Percentiles rank a stretch among this genome's conserved stretches.
These are phyloP conservation scores for Colletotrichum zoysiae DNA, from an alignment of 2,329 filamentous ascomycete species.

Conservation along the genomic window DNA sequence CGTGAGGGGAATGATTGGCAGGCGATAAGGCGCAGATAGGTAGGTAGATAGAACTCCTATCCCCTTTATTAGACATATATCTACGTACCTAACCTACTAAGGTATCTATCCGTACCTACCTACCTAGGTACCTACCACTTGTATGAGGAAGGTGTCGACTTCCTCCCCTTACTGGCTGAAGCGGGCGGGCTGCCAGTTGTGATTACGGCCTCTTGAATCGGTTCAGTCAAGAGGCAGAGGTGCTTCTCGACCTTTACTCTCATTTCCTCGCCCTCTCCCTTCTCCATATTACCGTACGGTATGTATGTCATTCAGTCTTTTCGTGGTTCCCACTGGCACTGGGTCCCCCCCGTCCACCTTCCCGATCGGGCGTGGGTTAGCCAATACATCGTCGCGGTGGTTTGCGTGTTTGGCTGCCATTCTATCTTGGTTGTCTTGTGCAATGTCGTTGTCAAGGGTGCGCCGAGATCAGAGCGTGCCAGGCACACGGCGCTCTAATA, in stretches of 20 bases:
- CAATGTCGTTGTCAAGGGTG: slow-evolving; percentile 2
- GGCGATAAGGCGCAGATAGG: slow-evolving; percentile 35
- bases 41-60: too few species aligned
- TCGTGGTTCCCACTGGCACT: slow-evolving; percentile 26
- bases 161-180: slow-evolving; percentile 5
- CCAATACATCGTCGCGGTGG: slow-evolving; percentile 10
- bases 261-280: slow-evolving; percentile 10
- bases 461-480: slow-evolving; percentile 38
- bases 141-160: background rate
- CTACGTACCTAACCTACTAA: too few species aligned
- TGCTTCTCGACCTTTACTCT: slow-evolving; percentile 4
- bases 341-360: slow-evolving; percentile 37
- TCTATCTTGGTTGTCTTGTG: background rate
- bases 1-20: slow-evolving; percentile 41
- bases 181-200: background rate
- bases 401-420: background rate
- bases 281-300: background rate
- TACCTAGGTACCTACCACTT: too few species aligned
- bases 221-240: background rate
- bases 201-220: slow-evolving; percentile 2
- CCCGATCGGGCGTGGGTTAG: slow-evolving; percentile 30
- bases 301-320: background rate
- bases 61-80: too few species aligned
- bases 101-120: too few species aligned
- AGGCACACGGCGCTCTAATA: slow-evolving; percentile 41